Evolutionary conservation across 176 grass and related monocot species (phyloP), one percentile per base, ranked within the genome.

Genomic region (Bonia amplexicaulis): DNA sequence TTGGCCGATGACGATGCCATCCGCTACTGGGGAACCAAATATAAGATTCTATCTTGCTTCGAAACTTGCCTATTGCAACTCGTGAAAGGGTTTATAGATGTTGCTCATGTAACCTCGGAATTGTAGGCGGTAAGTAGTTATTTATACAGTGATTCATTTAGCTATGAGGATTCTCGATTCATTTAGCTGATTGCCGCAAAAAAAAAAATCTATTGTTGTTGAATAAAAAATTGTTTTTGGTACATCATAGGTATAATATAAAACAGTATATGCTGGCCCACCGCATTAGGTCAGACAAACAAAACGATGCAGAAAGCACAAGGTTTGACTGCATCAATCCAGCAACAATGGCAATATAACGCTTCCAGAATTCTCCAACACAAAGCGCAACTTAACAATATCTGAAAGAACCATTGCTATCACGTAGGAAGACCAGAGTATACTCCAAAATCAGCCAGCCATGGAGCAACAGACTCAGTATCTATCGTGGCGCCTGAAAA

Each of bases 401-500:
- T 73, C 66, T 82, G 69, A 26, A 23, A 74, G 47, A 49, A 82
- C 29, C 71, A 49, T 31, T 69, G 69, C 53, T 49, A 49, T 48
- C 71, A 82, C 60, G 62, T n/a, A 10, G 79, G 46, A 69, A 51
- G 67, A 74, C 33, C n/a, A 60, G 40, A 84, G 27, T 39, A 74
- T 39, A 74, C 68, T 7, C 61, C 40, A 60, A 67, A 79, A 74
- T 74, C 66, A 51, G 33, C 84, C 46, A 67, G 40, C 39, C 46
- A 63, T 12, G 62, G 49, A 83, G 31, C 59, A 73, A 19, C 29
- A 20, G 71, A 42, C 69, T 84, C 70, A 90, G 61, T 90, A 84
- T 46, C 89, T 87, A 3, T 87, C 89, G 2, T 73, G 62, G 69
- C 80, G 89, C 74, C 89, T 90, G 89, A 53, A 75, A 87, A 80